phyloP scores from a whole-genome alignment of 345 rosid genomes.

The Corchorus capsularis region DNA sequence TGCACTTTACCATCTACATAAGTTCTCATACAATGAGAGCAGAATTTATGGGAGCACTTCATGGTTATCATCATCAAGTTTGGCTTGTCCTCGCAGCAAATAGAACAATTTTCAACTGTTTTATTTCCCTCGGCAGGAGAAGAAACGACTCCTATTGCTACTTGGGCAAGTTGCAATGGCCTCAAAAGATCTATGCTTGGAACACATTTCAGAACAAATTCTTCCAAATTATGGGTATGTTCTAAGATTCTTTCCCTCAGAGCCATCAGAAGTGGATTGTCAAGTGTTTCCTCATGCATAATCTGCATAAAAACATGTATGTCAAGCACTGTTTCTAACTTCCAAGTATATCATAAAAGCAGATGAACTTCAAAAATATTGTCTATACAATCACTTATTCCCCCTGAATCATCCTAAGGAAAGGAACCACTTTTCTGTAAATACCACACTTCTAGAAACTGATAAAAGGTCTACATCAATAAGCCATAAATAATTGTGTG shows the following conservation, averaged over 20 bases:
- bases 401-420: not conserved
- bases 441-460: not conserved
- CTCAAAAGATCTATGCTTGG: conserved; percentile 56
- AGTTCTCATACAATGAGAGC: conserved; percentile 93
- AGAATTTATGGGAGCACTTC: conserved; percentile 91
- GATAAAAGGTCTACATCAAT: not conserved
- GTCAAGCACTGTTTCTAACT: not conserved
- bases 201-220: conserved; percentile 65
- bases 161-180: conserved; percentile 69
- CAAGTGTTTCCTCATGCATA: conserved; percentile 55
- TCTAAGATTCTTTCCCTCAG: conserved; percentile 75
- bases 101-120: conserved; percentile 62
- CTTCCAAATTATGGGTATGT: conserved; percentile 59
- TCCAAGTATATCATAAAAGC: conserved; percentile 11
- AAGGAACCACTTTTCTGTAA: not conserved
- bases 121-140: conserved; percentile 42
- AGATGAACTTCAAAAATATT: not conserved
- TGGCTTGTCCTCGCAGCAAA: conserved; percentile 89
- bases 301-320: conserved; percentile 50
- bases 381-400: not conserved
- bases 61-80: conserved; percentile 69
- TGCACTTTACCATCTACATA: conserved; percentile 80
- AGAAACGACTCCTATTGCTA: conserved; percentile 78
- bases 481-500: not conserved
- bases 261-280: conserved; percentile 68